Evolutionary conservation across 352 stramenopile genomes (phyloP).

Genomic region (Phytopythium helicoides): DNA sequence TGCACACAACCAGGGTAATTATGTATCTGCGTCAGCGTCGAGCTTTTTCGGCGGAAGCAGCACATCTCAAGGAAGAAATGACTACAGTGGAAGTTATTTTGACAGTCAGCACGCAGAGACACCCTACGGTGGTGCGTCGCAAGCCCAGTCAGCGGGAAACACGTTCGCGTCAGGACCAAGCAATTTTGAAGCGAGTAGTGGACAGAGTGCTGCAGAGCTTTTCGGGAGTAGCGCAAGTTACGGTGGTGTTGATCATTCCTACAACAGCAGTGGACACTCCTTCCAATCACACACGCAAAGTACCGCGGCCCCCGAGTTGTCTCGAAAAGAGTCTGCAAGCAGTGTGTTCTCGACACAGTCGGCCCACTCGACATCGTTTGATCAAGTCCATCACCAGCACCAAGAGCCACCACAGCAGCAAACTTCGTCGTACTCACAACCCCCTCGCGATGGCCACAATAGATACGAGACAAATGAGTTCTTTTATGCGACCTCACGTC

Average conservation of each 20-base stretch:
- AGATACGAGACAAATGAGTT: conserved; percentile 7
- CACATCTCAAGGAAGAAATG: neutral
- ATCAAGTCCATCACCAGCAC: neutral
- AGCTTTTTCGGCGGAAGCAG: conserved; percentile 3
- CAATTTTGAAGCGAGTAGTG: neutral
- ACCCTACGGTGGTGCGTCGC: neutral
- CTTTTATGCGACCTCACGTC: conserved; percentile 8
- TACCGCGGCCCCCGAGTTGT: neutral
- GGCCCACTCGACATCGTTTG: conserved; percentile 6
- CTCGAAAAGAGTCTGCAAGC: conserved; percentile 1
- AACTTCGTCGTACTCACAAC: neutral
- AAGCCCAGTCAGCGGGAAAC: neutral
- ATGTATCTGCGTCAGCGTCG: conserved; percentile 1
- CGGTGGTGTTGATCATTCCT: neutral
- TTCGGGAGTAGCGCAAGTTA: neutral
- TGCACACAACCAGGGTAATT: neutral
- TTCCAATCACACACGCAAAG: neutral
- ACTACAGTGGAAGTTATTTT: neutral
- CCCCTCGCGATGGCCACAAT: neutral
- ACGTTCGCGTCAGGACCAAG: neutral
- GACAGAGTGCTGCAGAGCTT: neutral
- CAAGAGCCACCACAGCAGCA: neutral
- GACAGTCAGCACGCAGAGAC: neutral
- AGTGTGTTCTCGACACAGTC: conserved; percentile 8
- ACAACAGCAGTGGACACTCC: neutral